Evolutionary conservation across 2,329 filamentous ascomycete genomes (phyloP).

Genomic region (Colletotrichum agaves): DNA sequence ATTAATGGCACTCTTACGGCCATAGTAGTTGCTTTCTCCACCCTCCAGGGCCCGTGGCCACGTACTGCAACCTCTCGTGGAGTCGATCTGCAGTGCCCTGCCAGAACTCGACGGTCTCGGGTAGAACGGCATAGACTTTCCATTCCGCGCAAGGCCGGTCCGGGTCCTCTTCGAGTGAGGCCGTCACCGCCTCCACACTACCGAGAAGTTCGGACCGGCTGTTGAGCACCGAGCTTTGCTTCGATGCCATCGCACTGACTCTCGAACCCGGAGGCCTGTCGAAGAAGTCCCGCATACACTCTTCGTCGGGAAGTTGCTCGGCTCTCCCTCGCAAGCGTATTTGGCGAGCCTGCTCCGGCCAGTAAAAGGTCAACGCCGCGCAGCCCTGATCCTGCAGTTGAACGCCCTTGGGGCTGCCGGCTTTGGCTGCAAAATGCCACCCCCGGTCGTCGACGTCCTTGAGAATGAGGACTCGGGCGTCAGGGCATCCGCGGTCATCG

Average conservation of each 20-base stretch:
- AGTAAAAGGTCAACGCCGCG: background rate
- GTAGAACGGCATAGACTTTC: background rate
- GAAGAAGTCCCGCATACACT: background rate
- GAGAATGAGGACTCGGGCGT: background rate
- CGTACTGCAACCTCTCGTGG: background rate
- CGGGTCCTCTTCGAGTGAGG: background rate
- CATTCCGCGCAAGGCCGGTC: background rate
- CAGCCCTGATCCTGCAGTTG: background rate
- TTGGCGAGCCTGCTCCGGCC: background rate
- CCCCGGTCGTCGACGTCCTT: background rate
- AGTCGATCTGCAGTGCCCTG: background rate
- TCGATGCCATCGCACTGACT: background rate
- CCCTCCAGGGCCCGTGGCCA: rapidly evolving
- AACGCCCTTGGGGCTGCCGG: background rate
- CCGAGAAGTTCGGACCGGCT: background rate
- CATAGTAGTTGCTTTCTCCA: background rate
- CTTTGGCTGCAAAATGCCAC: background rate
- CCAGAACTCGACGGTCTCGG: background rate
- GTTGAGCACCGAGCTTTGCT: background rate
- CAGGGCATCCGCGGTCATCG: background rate
- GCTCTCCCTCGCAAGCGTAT: background rate
- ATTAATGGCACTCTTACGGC: background rate
- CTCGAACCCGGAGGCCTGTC: background rate
- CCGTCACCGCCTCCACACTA: background rate
- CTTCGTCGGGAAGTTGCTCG: background rate